Conservation (phyloP, 176 grass and related monocot species). For the Microstegium vimineum region DNA sequence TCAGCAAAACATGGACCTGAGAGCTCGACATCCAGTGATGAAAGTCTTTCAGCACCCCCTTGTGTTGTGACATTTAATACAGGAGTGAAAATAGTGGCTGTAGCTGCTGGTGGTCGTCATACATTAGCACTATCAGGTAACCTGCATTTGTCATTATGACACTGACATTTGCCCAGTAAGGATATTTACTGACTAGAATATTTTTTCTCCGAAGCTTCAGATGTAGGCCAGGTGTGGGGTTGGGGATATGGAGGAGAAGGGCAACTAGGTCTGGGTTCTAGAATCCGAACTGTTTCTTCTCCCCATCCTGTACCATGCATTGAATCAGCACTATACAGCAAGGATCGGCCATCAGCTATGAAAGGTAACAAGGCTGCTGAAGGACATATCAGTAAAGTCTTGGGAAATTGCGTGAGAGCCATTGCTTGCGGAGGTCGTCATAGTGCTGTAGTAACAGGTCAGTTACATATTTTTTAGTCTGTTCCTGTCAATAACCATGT, state of each 20-base stretch:
- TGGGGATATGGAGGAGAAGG: constrained; percentile 99
- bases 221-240: constrained; percentile 96
- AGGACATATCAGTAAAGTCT: constrained; percentile 49
- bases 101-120: constrained; percentile 97
- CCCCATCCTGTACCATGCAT: constrained; percentile 91
- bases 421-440: constrained; percentile 99
- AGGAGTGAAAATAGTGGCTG: constrained; percentile 65
- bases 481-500: background rate
- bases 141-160: constrained; percentile 3
- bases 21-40: constrained; percentile 82
- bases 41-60: constrained; percentile 83
- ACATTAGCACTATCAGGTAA: constrained; percentile 97
- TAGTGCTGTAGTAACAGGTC: constrained; percentile 92
- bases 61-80: constrained; percentile 85
- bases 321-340: constrained; percentile 62
- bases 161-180: background rate
- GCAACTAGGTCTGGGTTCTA: constrained; percentile 91
- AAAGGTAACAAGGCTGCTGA: constrained; percentile 68
- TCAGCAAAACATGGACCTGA: constrained; percentile 77
- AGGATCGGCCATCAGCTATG: constrained; percentile 47
- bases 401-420: constrained; percentile 71
- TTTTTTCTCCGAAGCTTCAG: constrained; percentile 63
- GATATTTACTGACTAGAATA: constrained; percentile 30
- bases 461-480: constrained; percentile 20
- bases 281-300: constrained; percentile 83